These are phyloP conservation scores for Zygoascus bituminiphila DNA, from an alignment of 805 yeast species.

Conservation along the genomic window DNA sequence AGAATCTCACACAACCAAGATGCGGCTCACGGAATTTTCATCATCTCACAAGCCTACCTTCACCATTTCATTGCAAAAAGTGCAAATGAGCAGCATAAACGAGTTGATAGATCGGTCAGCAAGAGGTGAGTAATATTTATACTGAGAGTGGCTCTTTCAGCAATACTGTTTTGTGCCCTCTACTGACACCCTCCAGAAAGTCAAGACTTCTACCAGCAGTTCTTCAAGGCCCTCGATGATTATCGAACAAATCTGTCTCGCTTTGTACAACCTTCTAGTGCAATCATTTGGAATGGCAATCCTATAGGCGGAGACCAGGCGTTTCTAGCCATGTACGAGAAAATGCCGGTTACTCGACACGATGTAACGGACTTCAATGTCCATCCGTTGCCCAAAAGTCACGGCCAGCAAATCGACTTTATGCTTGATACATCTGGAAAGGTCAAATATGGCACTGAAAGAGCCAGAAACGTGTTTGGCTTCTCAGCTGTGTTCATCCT, in stretches of 20 bases:
- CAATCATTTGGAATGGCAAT: slow-evolving; percentile 36
- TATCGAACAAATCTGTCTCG: slow-evolving; percentile 22
- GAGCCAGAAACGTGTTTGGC: slow-evolving; percentile 24
- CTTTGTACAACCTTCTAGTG: slow-evolving; percentile 24
- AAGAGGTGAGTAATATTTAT: not conserved
- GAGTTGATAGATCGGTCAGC: not conserved
- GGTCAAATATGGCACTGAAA: slow-evolving; percentile 28
- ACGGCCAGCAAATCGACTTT: slow-evolving; percentile 33
- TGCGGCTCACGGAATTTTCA: too few relatives aligned
- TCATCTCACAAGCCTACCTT: too few relatives aligned
- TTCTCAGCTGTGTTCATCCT: slow-evolving; percentile 27
- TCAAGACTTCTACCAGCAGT: slow-evolving; percentile 22
- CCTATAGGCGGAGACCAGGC: slow-evolving; percentile 34
- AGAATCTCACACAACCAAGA: too few relatives aligned
- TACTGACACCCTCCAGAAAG: not conserved
- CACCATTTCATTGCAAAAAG: too few relatives aligned
- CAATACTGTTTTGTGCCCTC: too few relatives aligned
- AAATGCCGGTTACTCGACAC: slow-evolving; percentile 31
- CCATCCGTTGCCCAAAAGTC: slow-evolving; percentile 36
- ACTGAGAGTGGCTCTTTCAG: not conserved
- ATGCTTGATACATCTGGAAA: slow-evolving; percentile 28
- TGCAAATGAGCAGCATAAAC: not conserved
- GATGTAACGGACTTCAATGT: slow-evolving; percentile 30
- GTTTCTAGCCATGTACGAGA: slow-evolving; percentile 26
- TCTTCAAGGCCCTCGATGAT: slow-evolving; percentile 29